Evolutionary conservation across 495 filamentous ascomycete species (phyloP).

Genomic region (Lepraria neglecta): DNA sequence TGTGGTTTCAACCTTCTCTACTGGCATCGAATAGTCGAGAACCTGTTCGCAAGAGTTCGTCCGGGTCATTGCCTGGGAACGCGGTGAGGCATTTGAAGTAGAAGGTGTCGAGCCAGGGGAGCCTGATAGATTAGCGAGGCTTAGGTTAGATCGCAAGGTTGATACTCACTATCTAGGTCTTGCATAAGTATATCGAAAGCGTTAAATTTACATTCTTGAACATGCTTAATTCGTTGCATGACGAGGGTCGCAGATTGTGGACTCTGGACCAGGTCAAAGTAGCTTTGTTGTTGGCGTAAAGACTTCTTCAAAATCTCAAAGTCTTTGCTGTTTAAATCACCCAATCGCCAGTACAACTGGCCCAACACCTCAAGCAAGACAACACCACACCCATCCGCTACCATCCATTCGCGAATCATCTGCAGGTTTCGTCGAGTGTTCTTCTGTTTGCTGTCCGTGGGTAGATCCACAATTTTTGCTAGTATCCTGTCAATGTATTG

Average conservation of each 20-base stretch:
- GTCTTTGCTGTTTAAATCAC: background rate
- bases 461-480: background rate
- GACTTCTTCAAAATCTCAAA: background rate
- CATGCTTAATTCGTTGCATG: background rate
- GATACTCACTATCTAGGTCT: background rate
- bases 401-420: background rate
- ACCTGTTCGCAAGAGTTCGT: background rate
- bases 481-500: background rate
- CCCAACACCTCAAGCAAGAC: background rate
- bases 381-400: background rate
- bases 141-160: background rate
- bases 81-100: background rate
- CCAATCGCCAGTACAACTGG: background rate
- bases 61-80: background rate
- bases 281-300: background rate
- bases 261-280: background rate
- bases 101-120: no score
- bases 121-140: background rate
- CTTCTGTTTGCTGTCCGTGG: background rate
- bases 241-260: background rate
- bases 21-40: no score
- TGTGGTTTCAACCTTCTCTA: background rate
- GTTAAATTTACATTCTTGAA: background rate
- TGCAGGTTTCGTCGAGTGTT: background rate
- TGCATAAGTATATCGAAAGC: background rate